Evolutionary conservation across 805 yeast species (phyloP).

Genomic region (Kuraishia cidri): DNA sequence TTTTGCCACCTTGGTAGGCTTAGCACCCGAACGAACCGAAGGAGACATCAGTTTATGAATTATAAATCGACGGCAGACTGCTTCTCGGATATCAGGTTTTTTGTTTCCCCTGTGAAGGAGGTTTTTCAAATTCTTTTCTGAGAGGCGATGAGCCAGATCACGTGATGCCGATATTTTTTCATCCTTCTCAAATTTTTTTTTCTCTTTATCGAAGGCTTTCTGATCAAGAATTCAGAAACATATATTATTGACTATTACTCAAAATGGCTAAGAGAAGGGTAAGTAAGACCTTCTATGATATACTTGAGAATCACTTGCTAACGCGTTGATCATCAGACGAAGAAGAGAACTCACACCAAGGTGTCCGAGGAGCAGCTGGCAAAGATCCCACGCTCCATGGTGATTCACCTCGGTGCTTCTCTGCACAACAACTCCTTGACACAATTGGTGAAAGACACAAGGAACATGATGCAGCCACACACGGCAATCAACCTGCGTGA

Average conservation of each 20-base stretch:
- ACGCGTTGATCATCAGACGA: conserved; percentile 27
- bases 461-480: conserved; percentile 92
- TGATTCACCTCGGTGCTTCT: conserved; percentile 70
- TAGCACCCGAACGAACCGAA: too few species aligned
- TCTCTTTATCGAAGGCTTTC: not conserved
- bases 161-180: not conserved
- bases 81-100: too few species aligned
- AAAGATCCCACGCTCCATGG: conserved; percentile 89
- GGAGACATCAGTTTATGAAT: too few species aligned
- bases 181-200: conserved; percentile 2
- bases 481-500: conserved; percentile 87
- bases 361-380: conserved; percentile 56
- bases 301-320: not conserved
- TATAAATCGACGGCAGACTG: too few species aligned
- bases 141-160: conserved; percentile 1
- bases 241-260: too few species aligned
- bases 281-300: conserved; percentile 7
- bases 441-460: conserved; percentile 79
- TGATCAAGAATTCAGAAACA: too few species aligned
- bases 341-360: conserved; percentile 80
- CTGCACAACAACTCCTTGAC: conserved; percentile 72
- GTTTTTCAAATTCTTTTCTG: conserved; percentile 1
- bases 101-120: too few species aligned
- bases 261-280: conserved; percentile 21
- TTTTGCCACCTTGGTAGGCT: too few species aligned